These are phyloP conservation scores for Aspergillus asperescens DNA, from an alignment of 495 filamentous ascomycete genomes.

Conservation along the genomic window DNA sequence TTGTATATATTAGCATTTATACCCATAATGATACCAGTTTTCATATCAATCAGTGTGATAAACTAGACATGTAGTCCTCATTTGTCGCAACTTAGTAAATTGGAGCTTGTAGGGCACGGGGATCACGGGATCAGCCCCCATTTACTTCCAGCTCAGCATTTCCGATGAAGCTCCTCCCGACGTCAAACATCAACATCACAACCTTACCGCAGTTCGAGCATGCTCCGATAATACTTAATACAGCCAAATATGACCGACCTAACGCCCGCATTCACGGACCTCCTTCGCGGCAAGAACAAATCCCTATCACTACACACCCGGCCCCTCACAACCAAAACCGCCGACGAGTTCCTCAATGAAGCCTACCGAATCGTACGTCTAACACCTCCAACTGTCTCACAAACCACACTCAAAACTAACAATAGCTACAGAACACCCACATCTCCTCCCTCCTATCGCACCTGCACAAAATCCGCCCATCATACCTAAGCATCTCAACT, in stretches of 20 bases:
- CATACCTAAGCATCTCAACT: constrained; percentile 64
- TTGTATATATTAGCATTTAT: constrained; percentile 17
- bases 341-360: constrained; percentile 92
- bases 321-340: constrained; percentile 40
- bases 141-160: constrained; percentile 12
- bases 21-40: constrained; percentile 14
- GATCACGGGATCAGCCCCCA: constrained; percentile 16
- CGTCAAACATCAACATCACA: constrained; percentile 6
- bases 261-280: constrained; percentile 57
- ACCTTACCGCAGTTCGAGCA: constrained; percentile 9
- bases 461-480: constrained; percentile 74
- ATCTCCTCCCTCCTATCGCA: constrained; percentile 70
- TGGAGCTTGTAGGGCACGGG: constrained; percentile 16
- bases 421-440: constrained; percentile 65
- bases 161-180: background rate
- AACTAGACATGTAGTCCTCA: no score
- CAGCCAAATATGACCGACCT: constrained; percentile 59
- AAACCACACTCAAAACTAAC: constrained; percentile 10
- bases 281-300: constrained; percentile 43
- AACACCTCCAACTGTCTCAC: constrained; percentile 3
- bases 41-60: constrained; percentile 20
- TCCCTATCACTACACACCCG: background rate
- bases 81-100: constrained; percentile 13
- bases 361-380: constrained; percentile 81
- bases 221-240: background rate